A percentile compares a stretch with the other conserved stretches of the same genome.
Conservation (phyloP, 2,329 filamentous ascomycete species). For the Rhytidhysteron rufulum region DNA sequence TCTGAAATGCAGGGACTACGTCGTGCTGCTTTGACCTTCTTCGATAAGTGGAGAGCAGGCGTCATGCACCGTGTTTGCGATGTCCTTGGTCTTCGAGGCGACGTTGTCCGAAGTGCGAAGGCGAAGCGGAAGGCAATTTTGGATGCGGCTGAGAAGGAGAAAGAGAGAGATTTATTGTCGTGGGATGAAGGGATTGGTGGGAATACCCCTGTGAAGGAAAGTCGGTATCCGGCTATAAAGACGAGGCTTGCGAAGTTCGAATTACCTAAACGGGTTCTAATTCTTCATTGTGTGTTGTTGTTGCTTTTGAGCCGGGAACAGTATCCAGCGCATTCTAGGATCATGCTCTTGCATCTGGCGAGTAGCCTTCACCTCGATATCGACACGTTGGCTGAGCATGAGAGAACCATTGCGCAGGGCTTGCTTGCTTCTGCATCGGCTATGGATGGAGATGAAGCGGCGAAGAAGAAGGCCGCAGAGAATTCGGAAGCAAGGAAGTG, state of each 20-base stretch:
- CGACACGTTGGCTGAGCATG: constrained; percentile 62
- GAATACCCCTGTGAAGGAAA: background rate
- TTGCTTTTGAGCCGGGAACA: constrained; percentile 71
- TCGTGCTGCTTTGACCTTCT: constrained; percentile 64
- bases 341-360: constrained; percentile 66
- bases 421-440: constrained; percentile 63
- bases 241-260: constrained; percentile 33
- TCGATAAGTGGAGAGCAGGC: constrained; percentile 73
- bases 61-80: constrained; percentile 69
- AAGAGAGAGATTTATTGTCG: constrained; percentile 4
- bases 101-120: constrained; percentile 33
- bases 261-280: constrained; percentile 54
- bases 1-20: constrained; percentile 61
- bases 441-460: constrained; percentile 73
- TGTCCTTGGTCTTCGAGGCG: constrained; percentile 42
- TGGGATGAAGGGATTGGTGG: background rate
- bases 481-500: constrained; percentile 60
- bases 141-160: constrained; percentile 16
- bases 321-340: constrained; percentile 68
- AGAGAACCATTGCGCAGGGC: constrained; percentile 69
- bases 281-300: constrained; percentile 69
- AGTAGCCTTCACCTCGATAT: constrained; percentile 65
- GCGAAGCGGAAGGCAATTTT: constrained; percentile 16
- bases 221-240: constrained; percentile 30
- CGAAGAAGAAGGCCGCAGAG: constrained; percentile 66